Evolutionary conservation across 2,329 filamentous ascomycete species (phyloP).

Genomic region (Claviceps sp.): DNA sequence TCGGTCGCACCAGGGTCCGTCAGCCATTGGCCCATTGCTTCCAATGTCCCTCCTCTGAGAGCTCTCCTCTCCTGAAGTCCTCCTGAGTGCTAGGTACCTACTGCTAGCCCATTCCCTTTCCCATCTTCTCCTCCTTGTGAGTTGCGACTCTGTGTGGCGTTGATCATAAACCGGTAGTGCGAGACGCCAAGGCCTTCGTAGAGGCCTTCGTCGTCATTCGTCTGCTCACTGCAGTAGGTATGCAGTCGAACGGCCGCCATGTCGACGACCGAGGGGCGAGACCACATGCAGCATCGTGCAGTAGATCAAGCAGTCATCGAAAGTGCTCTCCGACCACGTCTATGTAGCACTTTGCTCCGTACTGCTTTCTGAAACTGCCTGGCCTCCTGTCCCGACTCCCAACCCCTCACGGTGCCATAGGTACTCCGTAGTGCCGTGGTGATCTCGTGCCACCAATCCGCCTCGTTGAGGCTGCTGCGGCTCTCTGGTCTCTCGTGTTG

Average conservation of each 20-base stretch:
- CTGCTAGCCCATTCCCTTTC: no score
- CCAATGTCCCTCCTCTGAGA: no score
- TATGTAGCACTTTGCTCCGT: neutral
- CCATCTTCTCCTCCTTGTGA: neutral
- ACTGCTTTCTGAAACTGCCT: no score
- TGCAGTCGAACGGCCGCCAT: neutral
- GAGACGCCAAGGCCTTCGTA: conserved; percentile 2
- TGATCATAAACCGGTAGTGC: conserved; percentile 2
- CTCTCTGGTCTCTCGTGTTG: no score
- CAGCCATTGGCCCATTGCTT: neutral
- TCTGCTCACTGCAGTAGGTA: neutral
- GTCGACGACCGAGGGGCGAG: neutral
- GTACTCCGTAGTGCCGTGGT: no score
- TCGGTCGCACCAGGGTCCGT: neutral
- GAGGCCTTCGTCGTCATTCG: neutral
- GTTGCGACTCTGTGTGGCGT: neutral
- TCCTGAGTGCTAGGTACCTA: no score
- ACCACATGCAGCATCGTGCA: neutral
- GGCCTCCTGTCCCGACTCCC: no score
- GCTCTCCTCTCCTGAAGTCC: no score
- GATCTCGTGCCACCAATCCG: no score
- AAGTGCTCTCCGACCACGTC: neutral
- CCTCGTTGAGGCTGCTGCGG: no score
- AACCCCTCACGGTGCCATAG: no score
- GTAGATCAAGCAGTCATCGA: neutral